Evolutionary conservation across 441 rosid genomes (phyloP).

Genomic region (Geranium incanum): DNA sequence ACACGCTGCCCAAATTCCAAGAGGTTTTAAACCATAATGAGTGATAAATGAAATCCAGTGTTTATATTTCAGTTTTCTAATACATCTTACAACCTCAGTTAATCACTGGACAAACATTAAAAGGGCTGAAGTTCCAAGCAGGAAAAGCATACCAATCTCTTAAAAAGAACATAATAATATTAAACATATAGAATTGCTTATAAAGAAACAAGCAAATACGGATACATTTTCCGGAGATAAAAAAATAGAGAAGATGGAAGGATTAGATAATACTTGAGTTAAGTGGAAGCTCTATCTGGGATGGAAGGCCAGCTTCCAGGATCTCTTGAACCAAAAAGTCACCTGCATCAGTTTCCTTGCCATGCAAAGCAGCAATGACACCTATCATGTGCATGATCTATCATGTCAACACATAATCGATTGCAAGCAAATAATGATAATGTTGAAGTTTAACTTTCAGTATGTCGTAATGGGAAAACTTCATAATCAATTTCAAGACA

Average conservation of each 20-base stretch:
- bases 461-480: background rate
- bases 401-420: conserved; percentile 16
- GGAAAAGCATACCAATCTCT: conserved; percentile 2
- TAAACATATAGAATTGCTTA: background rate
- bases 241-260: conserved; percentile 13
- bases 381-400: conserved; percentile 39
- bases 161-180: background rate
- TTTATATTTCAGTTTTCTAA: background rate
- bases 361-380: conserved; percentile 69
- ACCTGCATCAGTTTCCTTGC: conserved; percentile 79
- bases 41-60: background rate
- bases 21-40: background rate
- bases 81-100: background rate
- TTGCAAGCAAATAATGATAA: conserved; percentile 13
- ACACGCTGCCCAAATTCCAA: background rate
- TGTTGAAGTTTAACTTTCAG: conserved; percentile 1
- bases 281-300: conserved; percentile 56
- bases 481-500: background rate
- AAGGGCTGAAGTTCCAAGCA: conserved; percentile 1
- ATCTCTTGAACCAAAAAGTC: conserved; percentile 72
- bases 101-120: background rate
- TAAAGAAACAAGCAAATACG: background rate
- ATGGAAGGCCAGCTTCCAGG: conserved; percentile 80
- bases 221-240: background rate
- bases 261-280: conserved; percentile 38